These are phyloP conservation scores for Dendrocalamus sinicus DNA, from an alignment of 176 grass and related monocot genomes.

Conservation along the genomic window DNA sequence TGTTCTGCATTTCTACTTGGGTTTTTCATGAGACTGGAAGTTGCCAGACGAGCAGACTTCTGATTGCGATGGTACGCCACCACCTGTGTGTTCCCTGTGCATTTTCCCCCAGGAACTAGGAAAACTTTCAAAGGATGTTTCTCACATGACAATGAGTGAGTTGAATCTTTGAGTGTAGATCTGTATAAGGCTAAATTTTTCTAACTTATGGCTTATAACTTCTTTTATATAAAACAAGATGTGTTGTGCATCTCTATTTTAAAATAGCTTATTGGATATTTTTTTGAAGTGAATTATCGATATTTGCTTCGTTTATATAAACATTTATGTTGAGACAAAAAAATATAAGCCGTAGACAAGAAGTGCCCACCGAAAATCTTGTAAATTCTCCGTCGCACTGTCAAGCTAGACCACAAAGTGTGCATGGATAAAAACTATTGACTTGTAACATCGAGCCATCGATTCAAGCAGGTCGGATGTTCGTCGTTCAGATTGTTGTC, in stretches of 20 bases:
- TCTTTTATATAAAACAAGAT: too few species aligned
- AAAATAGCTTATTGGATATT: fast-evolving
- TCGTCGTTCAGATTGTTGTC: neutral
- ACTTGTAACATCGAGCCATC: too few species aligned
- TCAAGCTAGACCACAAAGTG: neutral
- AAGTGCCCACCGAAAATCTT: too few species aligned
- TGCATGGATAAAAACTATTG: neutral
- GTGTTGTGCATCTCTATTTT: fast-evolving
- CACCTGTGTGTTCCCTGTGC: neutral
- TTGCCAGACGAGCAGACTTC: neutral
- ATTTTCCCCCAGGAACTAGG: neutral
- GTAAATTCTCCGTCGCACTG: neutral
- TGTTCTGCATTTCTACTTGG: neutral
- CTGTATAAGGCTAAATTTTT: too few species aligned
- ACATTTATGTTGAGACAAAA: too few species aligned
- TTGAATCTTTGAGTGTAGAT: neutral
- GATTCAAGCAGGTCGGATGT: neutral
- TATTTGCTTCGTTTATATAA: too few species aligned
- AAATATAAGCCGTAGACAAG: fast-evolving
- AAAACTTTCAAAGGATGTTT: neutral
- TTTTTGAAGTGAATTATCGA: too few species aligned
- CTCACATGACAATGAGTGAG: neutral
- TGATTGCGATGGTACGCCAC: neutral
- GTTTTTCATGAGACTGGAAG: neutral
- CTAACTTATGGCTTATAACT: too few species aligned